These are phyloP conservation scores for Ceratocystis alfenasii DNA, from an alignment of 2,329 filamentous ascomycete genomes.

Conservation along the genomic window DNA sequence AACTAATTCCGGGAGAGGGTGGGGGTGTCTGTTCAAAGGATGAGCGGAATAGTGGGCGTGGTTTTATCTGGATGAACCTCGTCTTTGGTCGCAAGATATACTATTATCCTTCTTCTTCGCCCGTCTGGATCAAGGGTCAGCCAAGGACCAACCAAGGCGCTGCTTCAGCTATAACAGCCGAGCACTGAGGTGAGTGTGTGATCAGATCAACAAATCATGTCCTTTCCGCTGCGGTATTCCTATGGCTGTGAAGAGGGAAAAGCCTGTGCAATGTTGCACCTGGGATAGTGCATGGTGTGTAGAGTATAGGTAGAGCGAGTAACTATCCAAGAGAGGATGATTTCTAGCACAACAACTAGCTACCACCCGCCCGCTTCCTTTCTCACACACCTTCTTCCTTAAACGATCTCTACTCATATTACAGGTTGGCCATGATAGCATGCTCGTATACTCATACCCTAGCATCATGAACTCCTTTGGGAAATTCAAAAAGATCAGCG, in stretches of 20 bases:
- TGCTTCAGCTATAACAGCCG: constrained; percentile 7
- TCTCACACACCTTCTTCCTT: not conserved
- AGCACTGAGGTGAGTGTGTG: constrained; percentile 4
- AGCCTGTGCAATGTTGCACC: constrained; percentile 8
- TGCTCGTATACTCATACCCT: not conserved
- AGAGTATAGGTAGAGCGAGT: constrained; percentile 1
- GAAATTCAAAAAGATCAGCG: not conserved
- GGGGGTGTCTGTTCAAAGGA: not conserved
- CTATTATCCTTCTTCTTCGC: not conserved
- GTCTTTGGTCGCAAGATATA: not conserved
- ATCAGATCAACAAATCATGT: constrained; percentile 11
- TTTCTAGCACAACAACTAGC: not conserved
- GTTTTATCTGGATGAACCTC: not conserved
- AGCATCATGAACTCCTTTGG: not conserved
- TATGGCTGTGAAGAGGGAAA: constrained; percentile 7
- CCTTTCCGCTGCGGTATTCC: not conserved
- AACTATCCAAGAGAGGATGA: not conserved
- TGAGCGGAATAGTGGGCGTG: not conserved
- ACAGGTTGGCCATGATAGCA: not conserved
- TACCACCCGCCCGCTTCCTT: not conserved
- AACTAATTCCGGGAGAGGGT: not conserved
- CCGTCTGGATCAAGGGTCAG: not conserved
- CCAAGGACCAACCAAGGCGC: not conserved
- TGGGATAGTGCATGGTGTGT: not conserved
- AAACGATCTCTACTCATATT: not conserved